Base-by-base conservation (phyloP, 2,329 filamentous ascomycete species). In the Calonectria leucothoes region DNA sequence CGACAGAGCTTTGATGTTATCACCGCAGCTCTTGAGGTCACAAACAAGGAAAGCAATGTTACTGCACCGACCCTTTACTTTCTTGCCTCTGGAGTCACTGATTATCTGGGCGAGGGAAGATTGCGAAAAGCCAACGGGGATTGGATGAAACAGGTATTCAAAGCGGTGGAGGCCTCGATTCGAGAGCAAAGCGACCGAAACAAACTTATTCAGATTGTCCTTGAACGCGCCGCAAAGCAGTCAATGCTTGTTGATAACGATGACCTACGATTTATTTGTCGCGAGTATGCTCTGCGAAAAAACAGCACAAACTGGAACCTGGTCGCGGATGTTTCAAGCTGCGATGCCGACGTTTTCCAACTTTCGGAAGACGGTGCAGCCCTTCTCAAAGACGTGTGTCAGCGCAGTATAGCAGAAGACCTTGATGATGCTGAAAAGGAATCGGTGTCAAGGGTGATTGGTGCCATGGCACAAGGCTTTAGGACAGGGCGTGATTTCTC, bases 331-430 rank as follows among this genome's bases (percentile, higher is more conserved):
- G 77, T 87, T 31, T 84, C 87, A 1, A 81, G 81, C 10, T 87
- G 88, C 55, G 88, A 90, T 45, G 83, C 87, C 0, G 88, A 89
- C 59, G 83, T 87, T 10, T 88, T 90, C 59, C 83, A 86, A 77
- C 85, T 79, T 39, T 83, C 82, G 0, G 82, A 84, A 0, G 84
- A 87, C 3, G 86, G 85, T 0, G 80, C 81, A 10, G 74, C 75
- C 8, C 78, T 90, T 6, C 82, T 89, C 6, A 81, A 84, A 20
- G 81, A 83, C 2, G 79, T 88, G 6, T 85, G 89, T 17, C 75
- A 81, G 29, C 84, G 83, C 51, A 83, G 85, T 15, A 74, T 79
- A 5, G 76, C 75, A 2, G 29, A 74, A 25, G 75, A 74, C 11
- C 69, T 81, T 1, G 66, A 66, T 7, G 74, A 78, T 1, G 57